These are phyloP conservation scores for Fusarium sp. DNA, from an alignment of 2,329 filamentous ascomycete genomes.

Conservation along the genomic window DNA sequence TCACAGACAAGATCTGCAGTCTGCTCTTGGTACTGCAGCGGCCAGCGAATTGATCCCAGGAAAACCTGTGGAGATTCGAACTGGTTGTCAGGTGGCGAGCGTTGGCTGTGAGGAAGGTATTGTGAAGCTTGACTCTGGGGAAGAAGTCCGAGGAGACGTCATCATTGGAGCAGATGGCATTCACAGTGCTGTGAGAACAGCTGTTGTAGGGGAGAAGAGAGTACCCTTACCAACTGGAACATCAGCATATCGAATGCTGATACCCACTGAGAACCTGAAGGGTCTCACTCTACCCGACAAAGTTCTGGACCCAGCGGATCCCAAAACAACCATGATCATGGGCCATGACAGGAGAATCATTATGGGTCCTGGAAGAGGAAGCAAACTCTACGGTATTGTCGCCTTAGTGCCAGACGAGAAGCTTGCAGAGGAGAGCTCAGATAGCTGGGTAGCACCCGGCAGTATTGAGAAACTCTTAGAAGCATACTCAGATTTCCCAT, in stretches of 20 bases:
- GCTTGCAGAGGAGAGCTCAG: slow-evolving; percentile 29
- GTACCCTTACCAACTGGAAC: slow-evolving; percentile 34
- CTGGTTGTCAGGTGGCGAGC: slow-evolving; percentile 23
- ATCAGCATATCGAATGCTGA: slow-evolving; percentile 40
- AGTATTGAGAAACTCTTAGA: slow-evolving; percentile 35
- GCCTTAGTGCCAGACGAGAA: slow-evolving; percentile 38
- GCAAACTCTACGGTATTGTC: slow-evolving; percentile 38
- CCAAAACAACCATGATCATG: slow-evolving; percentile 39
- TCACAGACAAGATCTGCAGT: slow-evolving; percentile 38
- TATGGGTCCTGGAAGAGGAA: slow-evolving; percentile 35
- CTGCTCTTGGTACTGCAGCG: slow-evolving; percentile 29
- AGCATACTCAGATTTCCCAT: slow-evolving; percentile 28
- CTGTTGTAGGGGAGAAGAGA: slow-evolving; percentile 27
- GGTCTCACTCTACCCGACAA: slow-evolving; percentile 16
- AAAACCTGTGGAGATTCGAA: slow-evolving; percentile 29
- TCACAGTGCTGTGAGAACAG: slow-evolving; percentile 36
- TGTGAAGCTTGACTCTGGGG: slow-evolving; percentile 31
- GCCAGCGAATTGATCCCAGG: slow-evolving; percentile 13
- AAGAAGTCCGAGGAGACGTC: slow-evolving; percentile 30
- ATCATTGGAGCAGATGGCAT: slow-evolving; percentile 42
- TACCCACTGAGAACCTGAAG: slow-evolving; percentile 29
- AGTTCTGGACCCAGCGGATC: slow-evolving; percentile 16
- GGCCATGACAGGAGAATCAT: slow-evolving; percentile 39
- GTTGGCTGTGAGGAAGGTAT: slow-evolving; percentile 34
- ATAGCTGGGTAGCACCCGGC: slow-evolving; percentile 39